phyloP scores from a whole-genome alignment of 176 grass and related monocot species.

The Cymbopogon citratus region DNA sequence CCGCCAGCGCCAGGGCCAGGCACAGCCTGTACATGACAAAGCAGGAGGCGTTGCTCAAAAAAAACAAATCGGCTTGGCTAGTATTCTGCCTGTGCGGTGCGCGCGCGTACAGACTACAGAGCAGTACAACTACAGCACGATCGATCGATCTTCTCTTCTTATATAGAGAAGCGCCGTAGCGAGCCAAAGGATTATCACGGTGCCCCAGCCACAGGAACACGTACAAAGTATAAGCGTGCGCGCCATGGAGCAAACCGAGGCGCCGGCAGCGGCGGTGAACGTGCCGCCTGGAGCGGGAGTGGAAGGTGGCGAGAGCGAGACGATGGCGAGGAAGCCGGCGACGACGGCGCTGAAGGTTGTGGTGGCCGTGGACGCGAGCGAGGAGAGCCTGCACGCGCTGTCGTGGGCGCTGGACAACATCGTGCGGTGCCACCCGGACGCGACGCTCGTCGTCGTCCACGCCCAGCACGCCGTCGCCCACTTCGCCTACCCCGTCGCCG shows the following conservation, averaged over 20 bases:
- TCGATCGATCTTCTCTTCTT: background rate
- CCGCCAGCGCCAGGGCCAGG: too few species aligned
- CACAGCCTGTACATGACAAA: background rate
- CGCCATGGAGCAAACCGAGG: slow-evolving; percentile 22
- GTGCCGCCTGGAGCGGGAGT: background rate
- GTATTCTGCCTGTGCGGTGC: too few species aligned
- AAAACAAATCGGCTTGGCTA: too few species aligned
- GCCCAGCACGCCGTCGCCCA: slow-evolving; percentile 44
- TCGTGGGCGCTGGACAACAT: slow-evolving; percentile 66
- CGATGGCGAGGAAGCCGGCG: background rate
- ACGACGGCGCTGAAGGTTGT: slow-evolving; percentile 50
- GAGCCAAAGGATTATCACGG: background rate
- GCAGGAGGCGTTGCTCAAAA: background rate
- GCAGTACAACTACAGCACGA: too few species aligned
- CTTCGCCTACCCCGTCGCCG: slow-evolving; percentile 64
- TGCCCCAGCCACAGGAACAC: background rate
- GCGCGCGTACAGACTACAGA: too few species aligned
- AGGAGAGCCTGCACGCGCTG: slow-evolving; percentile 67
- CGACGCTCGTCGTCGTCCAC: slow-evolving; percentile 56
- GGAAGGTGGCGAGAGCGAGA: background rate
- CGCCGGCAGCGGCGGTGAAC: background rate
- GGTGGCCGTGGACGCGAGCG: slow-evolving; percentile 77
- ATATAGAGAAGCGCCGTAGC: background rate
- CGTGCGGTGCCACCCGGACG: slow-evolving; percentile 18
- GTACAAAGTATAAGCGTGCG: background rate